Evolutionary conservation across 495 filamentous ascomycete genomes (phyloP).

Genomic region (Stereocaulon alpinum): DNA sequence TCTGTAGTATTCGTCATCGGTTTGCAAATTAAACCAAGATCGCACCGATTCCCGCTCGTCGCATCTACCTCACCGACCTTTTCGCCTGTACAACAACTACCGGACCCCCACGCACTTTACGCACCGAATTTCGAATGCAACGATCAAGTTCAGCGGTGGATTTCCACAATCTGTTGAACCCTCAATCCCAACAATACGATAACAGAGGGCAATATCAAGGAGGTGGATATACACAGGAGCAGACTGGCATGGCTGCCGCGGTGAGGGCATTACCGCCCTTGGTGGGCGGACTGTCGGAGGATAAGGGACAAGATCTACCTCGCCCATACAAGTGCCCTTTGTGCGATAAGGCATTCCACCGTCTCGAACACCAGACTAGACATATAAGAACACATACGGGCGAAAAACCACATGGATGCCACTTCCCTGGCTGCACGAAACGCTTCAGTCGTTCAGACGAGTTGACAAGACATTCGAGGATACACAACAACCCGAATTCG

Average conservation of each 20-base stretch:
- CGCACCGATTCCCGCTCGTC: constrained; percentile 13
- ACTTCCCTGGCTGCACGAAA: constrained; percentile 91
- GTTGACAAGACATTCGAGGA: constrained; percentile 90
- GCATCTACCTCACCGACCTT: constrained; percentile 2
- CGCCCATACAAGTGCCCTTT: constrained; percentile 97
- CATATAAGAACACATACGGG: constrained; percentile 97
- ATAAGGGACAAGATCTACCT: constrained; percentile 70
- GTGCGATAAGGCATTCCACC: constrained; percentile 98
- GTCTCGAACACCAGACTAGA: constrained; percentile 93
- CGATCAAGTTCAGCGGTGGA: constrained; percentile 59
- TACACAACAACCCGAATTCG: constrained; percentile 98
- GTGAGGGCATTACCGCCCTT: constrained; percentile 56
- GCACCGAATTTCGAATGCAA: constrained; percentile 41
- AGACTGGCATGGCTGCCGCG: constrained; percentile 55
- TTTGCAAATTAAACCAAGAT: constrained; percentile 7
- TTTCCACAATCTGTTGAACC: constrained; percentile 72
- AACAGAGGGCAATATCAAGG: constrained; percentile 8
- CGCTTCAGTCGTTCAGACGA: constrained; percentile 96
- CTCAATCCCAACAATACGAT: constrained; percentile 29
- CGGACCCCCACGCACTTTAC: constrained; percentile 13
- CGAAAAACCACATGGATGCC: constrained; percentile 95
- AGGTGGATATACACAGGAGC: constrained; percentile 26
- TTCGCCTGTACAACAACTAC: neutral
- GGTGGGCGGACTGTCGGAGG: constrained; percentile 51
- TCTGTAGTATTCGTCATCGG: neutral